Percentiles rank a stretch among this genome's conserved stretches.
These are phyloP conservation scores for Ophiostoma piceae DNA, from an alignment of 2,329 filamentous ascomycete genomes.

Conservation along the genomic window DNA sequence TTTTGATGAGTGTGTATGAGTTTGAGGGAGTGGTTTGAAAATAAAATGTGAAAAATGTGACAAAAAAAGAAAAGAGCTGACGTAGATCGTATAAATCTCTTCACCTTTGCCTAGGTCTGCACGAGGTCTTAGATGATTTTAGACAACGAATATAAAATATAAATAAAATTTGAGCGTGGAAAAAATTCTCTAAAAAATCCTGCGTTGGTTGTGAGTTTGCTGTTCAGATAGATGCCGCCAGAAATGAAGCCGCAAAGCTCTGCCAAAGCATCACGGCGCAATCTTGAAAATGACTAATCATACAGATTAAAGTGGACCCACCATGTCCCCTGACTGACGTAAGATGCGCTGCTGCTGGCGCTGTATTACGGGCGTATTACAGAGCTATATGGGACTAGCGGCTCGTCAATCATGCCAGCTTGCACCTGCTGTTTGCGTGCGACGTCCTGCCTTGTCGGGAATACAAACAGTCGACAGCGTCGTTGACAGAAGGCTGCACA, in stretches of 20 bases:
- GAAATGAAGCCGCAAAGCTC: neutral
- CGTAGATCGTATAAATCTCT: neutral
- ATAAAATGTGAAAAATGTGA: neutral
- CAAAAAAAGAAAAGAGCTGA: neutral
- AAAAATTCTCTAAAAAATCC: neutral
- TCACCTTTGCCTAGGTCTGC: neutral
- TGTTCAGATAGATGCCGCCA: neutral
- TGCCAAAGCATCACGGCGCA: conserved; percentile 10
- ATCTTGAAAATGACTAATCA: conserved; percentile 25
- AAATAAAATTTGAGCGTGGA: neutral
- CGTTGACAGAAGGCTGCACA: conserved; percentile 7
- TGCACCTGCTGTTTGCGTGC: conserved; percentile 18
- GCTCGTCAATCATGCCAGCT: conserved; percentile 22
- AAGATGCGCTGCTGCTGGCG: neutral
- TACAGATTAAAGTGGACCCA: conserved; percentile 15
- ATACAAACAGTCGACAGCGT: neutral
- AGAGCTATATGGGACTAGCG: neutral
- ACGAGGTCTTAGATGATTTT: neutral
- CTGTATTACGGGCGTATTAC: conserved; percentile 4
- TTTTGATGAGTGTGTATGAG: conserved; percentile 26
- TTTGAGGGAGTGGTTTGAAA: neutral
- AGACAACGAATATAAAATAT: neutral
- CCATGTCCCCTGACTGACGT: neutral
- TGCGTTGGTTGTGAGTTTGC: neutral
- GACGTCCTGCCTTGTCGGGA: conserved; percentile 13